phyloP scores from a whole-genome alignment of 768 basidiomycete species.

The Mrakia gelida region DNA sequence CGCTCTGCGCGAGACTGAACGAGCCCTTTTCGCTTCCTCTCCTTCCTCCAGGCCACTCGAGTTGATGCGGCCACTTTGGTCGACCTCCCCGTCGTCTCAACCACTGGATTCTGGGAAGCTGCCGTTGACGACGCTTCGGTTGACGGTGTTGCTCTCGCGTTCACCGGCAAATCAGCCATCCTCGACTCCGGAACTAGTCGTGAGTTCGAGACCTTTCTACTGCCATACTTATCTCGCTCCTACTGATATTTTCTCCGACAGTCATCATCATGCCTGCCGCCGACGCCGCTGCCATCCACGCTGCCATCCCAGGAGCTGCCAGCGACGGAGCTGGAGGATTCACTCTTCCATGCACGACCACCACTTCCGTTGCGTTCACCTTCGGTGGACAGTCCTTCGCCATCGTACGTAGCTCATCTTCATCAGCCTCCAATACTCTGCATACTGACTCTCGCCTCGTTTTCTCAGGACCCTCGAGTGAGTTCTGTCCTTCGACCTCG shows the following conservation, averaged over 20 bases:
- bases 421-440: no score
- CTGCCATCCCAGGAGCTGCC: conserved; percentile 55
- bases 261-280: conserved; percentile 3
- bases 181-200: not conserved
- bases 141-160: not conserved
- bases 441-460: not conserved
- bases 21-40: not conserved
- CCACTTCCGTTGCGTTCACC: conserved; percentile 53
- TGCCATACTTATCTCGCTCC: not conserved
- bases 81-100: conserved; percentile 61
- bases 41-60: not conserved
- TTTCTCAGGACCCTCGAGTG: not conserved
- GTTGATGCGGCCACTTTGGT: conserved; percentile 57
- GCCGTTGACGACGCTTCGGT: conserved; percentile 21
- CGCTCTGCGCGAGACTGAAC: no score
- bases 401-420: conserved; percentile 53
- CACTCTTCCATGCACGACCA: conserved; percentile 64
- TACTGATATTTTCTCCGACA: not conserved
- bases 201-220: not conserved
- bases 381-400: conserved; percentile 59
- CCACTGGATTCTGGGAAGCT: conserved; percentile 75
- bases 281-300: conserved; percentile 54
- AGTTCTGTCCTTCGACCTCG: not conserved
- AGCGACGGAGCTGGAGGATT: conserved; percentile 52
- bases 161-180: not conserved